Base-by-base conservation (phyloP, 306 rosid species). In the Sophora flavescens region DNA sequence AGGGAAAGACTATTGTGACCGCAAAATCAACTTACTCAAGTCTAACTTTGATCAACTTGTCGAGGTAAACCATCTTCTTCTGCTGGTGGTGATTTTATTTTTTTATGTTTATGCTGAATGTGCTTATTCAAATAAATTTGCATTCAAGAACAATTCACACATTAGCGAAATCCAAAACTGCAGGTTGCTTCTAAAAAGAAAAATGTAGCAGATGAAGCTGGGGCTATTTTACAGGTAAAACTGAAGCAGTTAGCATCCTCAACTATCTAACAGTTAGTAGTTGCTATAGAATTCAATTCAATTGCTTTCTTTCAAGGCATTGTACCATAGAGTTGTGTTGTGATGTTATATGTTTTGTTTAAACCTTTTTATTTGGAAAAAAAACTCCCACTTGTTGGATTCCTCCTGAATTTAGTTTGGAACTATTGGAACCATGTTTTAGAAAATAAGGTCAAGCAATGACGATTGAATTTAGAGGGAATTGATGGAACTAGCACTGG, bases 141-240 rank as follows among this genome's bases (percentile, higher is more conserved):
- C 15, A 12, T 11, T 59, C 16, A 15, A 54, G 53, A 68, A 42
- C 70, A 53, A 33, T 52, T 53, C 17, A 53, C 68, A 8, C 52
- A 18, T n/a, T 68, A 4, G 71, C 68, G 18, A 66, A 76, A 63
- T 80, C 80, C 45, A 12, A 73, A 59, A 63, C 70, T 82, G 90
- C 89, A 91, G 98, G 89, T 94, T 74, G 93, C 98, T 45, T 85
- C 98, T 14, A 90, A 89, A 72, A 94, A 94, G 95, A 90, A 87
- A 81, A 78, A 83, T 74, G 79, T 94, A 35, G 86, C 91, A 39
- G 91, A 90, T 80, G 96, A 92, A 84, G 94, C 75, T 2, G 93
- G 88, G 53, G 79, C 76, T 17, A 63, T 88, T 75, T 82, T 93
- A 79, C 97, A 93, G 84, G 91, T 89, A 38, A 93, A 93, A 50